These are phyloP conservation scores for Talaromyces wortmannii DNA, from an alignment of 495 filamentous ascomycete genomes.

Conservation along the genomic window DNA sequence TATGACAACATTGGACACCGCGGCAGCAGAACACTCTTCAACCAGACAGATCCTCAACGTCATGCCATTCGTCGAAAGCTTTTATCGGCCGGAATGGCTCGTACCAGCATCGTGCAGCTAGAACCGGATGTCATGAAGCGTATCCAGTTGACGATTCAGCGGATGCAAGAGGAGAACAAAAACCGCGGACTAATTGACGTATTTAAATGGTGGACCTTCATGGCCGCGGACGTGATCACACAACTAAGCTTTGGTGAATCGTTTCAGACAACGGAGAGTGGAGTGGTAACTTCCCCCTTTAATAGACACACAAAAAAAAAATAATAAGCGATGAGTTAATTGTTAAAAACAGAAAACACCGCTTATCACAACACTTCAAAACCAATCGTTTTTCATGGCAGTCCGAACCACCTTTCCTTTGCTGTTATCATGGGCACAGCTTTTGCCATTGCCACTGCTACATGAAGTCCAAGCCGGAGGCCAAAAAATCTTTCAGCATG, in stretches of 20 bases:
- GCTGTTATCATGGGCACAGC: conserved; percentile 9
- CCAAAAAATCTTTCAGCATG: conserved; percentile 22
- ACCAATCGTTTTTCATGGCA: conserved; percentile 14
- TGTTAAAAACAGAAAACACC: neutral
- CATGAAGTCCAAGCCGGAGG: conserved; percentile 2
- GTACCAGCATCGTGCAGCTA: conserved; percentile 21
- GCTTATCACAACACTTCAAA: neutral
- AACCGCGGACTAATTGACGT: conserved; percentile 32
- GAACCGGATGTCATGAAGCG: conserved; percentile 20
- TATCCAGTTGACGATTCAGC: conserved; percentile 21
- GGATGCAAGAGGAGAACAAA: conserved; percentile 25
- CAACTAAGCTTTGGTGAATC: conserved; percentile 52
- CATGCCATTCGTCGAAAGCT: conserved; percentile 26
- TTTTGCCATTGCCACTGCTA: conserved; percentile 8
- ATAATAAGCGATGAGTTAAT: neutral
- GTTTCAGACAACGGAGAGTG: conserved; percentile 46
- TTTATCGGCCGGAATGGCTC: conserved; percentile 31
- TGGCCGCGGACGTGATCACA: conserved; percentile 50
- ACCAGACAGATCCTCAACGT: conserved; percentile 16
- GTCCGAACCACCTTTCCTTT: conserved; percentile 28
- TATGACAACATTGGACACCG: conserved; percentile 12
- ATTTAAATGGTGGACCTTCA: conserved; percentile 49
- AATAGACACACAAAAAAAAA: neutral
- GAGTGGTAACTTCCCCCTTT: conserved; percentile 20
- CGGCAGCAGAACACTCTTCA: conserved; percentile 22